Evolutionary conservation across 2,329 filamentous ascomycete species (phyloP).

Genomic region (Trichophyton rubrum): DNA sequence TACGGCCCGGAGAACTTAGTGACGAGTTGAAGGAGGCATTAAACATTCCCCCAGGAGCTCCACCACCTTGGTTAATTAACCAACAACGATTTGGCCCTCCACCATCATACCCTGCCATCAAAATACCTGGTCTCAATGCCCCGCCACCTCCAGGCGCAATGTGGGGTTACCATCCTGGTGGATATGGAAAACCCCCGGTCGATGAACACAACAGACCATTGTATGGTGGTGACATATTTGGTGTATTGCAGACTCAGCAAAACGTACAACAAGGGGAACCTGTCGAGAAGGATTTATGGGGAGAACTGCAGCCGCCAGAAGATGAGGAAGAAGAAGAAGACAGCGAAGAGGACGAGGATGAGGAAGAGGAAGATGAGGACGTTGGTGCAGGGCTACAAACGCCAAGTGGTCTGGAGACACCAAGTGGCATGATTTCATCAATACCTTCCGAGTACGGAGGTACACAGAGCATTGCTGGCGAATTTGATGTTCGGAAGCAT

Average conservation of each 20-base stretch:
- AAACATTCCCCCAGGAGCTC: constrained; percentile 82
- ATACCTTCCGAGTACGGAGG: constrained; percentile 68
- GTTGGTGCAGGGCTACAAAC: constrained; percentile 56
- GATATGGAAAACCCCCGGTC: constrained; percentile 89
- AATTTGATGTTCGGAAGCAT: constrained; percentile 84
- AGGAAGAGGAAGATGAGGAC: constrained; percentile 52
- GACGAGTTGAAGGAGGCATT: constrained; percentile 85
- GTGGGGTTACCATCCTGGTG: constrained; percentile 92
- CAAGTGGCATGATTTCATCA: constrained; percentile 65
- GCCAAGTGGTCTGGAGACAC: constrained; percentile 65
- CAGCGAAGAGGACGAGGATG: constrained; percentile 59
- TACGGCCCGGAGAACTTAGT: constrained; percentile 78
- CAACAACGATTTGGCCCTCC: constrained; percentile 89
- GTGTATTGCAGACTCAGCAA: constrained; percentile 53
- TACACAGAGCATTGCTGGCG: constrained; percentile 65
- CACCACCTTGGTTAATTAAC: constrained; percentile 94
- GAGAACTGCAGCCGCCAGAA: constrained; percentile 70
- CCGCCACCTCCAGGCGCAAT: constrained; percentile 76
- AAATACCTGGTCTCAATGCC: constrained; percentile 87
- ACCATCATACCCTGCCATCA: constrained; percentile 87
- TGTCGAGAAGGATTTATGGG: constrained; percentile 81
- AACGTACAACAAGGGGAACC: constrained; percentile 58
- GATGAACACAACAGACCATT: constrained; percentile 86
- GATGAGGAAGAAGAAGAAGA: constrained; percentile 55
- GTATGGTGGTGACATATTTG: constrained; percentile 91